Percentiles rank a stretch among this genome's conserved stretches.
These are phyloP conservation scores for Rutidosis leptorrhynchoides DNA, from an alignment of 129 eudicot species.

Conservation along the genomic window DNA sequence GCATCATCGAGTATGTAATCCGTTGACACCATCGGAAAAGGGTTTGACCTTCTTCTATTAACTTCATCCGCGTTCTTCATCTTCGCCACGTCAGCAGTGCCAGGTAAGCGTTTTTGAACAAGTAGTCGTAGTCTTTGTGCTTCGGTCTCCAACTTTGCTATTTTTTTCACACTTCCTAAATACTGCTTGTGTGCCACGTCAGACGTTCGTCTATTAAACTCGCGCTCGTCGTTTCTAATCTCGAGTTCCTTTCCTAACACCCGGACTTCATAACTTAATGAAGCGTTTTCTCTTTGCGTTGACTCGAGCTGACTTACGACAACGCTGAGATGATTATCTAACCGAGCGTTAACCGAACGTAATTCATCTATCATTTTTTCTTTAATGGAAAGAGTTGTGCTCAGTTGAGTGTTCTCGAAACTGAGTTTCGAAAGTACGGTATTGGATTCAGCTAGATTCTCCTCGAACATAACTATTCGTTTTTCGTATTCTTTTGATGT, in stretches of 20 bases:
- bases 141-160: slow-evolving; percentile 72
- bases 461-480: slow-evolving; percentile 37
- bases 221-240: slow-evolving; percentile 83
- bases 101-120: slow-evolving; percentile 72
- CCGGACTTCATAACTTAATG: slow-evolving; percentile 67
- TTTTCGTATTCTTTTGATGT: slow-evolving; percentile 60
- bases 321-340: slow-evolving; percentile 52
- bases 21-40: slow-evolving; percentile 35
- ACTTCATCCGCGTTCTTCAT: slow-evolving; percentile 63
- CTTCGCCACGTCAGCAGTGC: slow-evolving; percentile 74
- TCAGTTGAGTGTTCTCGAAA: slow-evolving; percentile 55
- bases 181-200: slow-evolving; percentile 70
- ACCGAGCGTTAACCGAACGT: slow-evolving; percentile 34
- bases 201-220: slow-evolving; percentile 61
- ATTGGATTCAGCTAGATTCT: slow-evolving; percentile 50
- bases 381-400: slow-evolving; percentile 47
- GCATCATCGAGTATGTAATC: slow-evolving; percentile 45
- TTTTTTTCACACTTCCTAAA: slow-evolving; percentile 60
- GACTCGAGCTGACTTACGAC: slow-evolving; percentile 53
- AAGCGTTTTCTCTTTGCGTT: slow-evolving; percentile 63
- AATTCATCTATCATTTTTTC: slow-evolving; percentile 57
- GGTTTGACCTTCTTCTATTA: slow-evolving; percentile 54
- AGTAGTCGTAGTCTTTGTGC: slow-evolving; percentile 76
- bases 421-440: slow-evolving; percentile 41
- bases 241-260: slow-evolving; percentile 83